Base-by-base conservation (phyloP, 2,329 filamentous ascomycete genomes). In the Cadophora gregata region DNA sequence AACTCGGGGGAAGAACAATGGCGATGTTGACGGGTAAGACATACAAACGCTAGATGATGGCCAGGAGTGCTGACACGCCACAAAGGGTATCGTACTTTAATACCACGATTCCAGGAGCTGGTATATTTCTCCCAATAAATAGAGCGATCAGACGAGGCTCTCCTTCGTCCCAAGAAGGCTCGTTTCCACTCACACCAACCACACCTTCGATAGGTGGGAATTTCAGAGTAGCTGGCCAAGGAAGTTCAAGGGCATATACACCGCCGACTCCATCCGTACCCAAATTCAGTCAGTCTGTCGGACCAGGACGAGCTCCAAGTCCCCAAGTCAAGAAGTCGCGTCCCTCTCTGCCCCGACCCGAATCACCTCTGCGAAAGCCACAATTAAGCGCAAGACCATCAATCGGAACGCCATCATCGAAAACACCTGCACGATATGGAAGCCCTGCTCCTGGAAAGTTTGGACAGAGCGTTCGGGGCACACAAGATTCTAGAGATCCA, bases 1-100 rank as follows among this genome's bases (percentile, higher is more conserved):
- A 38, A 79, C 85, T 61, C 88, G 91, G 76, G 96, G 96, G 38
- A 99, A 99, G 84, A 99, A 99, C 77, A 96, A 87, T 75, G 96
- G 96, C 70, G 94, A 97, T 78, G 96, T 98, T 63, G 95, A 98
- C 73, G 96, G 95, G 92, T 95, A 84, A 80, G 87, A 78, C 69
- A 72, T 51, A 76, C 70, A 71, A 71, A 70, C 67, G 67, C 64
- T 62, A 51, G 66, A 42, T 69, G 64, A 51, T 36, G 50, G 50
- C 38, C 47, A 45, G 47, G 29, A 33, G 27, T 71, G 71, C 67
- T 76, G 72, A 73, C 73, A 73, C 63, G 56, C 68, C 53, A 64
- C 70, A 45, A 76, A 90, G 88, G 65, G 76, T 89, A 59, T 87
- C 83, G 38, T 99, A 99, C 80, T 99, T 99, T 78, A 85, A 83